These are phyloP conservation scores for Calonectria fujianensis DNA, from an alignment of 2,329 filamentous ascomycete genomes.

Conservation along the genomic window DNA sequence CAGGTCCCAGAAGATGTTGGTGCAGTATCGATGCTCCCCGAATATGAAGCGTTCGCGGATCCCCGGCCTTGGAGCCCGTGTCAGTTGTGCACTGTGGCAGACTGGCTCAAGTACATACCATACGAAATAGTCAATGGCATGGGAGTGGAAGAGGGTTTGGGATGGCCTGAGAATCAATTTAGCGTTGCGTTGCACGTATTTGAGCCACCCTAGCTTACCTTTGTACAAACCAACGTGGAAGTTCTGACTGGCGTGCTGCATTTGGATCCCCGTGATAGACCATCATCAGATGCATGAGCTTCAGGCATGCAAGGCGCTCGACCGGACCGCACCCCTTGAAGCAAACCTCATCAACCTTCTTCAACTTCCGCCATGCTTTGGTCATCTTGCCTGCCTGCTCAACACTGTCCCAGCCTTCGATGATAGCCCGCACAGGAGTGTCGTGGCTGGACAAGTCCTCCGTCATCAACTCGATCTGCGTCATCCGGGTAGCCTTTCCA, in stretches of 20 bases:
- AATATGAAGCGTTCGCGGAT: conserved; percentile 57
- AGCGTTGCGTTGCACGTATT: background rate
- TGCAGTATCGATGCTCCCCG: conserved; percentile 56
- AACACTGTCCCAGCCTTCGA: conserved; percentile 57
- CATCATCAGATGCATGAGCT: conserved; percentile 53
- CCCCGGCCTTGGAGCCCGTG: conserved; percentile 49
- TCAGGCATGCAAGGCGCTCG: conserved; percentile 53
- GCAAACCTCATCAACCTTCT: conserved; percentile 51
- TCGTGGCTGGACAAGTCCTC: conserved; percentile 53
- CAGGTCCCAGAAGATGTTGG: conserved; percentile 55
- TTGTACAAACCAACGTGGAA: conserved; percentile 55
- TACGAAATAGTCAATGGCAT: conserved; percentile 58
- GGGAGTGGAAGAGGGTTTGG: conserved; percentile 54
- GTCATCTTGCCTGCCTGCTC: conserved; percentile 54
- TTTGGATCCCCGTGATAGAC: conserved; percentile 55
- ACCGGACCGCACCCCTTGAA: conserved; percentile 45
- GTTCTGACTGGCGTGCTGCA: conserved; percentile 38
- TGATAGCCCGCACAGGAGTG: conserved; percentile 49
- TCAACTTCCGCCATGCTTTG: conserved; percentile 54
- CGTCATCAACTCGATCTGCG: conserved; percentile 41
- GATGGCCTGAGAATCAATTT: conserved; percentile 49
- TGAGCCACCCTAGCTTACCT: conserved; percentile 45
- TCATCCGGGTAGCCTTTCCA: conserved; percentile 40
- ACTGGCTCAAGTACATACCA: conserved; percentile 47
- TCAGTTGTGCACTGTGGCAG: background rate